Evolutionary conservation across 2,329 filamentous ascomycete genomes (phyloP).

Genomic region (Rosellinia necatrix): DNA sequence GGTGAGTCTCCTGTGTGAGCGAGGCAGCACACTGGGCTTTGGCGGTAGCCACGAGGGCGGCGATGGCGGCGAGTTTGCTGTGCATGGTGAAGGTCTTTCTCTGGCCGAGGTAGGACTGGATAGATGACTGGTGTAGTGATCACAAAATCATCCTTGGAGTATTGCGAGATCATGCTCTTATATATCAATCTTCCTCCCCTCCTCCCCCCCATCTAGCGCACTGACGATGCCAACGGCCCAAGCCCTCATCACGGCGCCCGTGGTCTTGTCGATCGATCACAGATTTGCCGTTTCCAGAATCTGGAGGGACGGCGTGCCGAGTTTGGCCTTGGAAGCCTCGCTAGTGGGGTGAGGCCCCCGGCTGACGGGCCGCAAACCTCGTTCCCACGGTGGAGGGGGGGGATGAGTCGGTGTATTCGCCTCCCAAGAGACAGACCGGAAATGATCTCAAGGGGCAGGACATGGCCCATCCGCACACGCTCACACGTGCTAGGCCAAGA

Average conservation of each 20-base stretch:
- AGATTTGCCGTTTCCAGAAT: constrained; percentile 22
- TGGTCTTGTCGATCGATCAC: background rate
- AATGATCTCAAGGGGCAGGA: constrained; percentile 12
- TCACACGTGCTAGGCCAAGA: constrained; percentile 20
- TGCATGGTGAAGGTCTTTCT: constrained; percentile 30
- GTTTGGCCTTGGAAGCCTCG: constrained; percentile 5
- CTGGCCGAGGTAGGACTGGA: constrained; percentile 13
- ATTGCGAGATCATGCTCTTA: constrained; percentile 27
- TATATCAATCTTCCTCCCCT: constrained; percentile 20
- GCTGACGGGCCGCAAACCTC: constrained; percentile 29
- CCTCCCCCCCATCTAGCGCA: background rate
- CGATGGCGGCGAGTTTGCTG: constrained; percentile 39
- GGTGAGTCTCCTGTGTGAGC: constrained; percentile 49
- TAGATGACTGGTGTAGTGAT: constrained; percentile 22
- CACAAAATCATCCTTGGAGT: constrained; percentile 21
- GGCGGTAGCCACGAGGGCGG: constrained; percentile 45
- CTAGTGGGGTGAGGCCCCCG: constrained; percentile 22
- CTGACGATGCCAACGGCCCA: background rate
- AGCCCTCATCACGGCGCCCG: background rate
- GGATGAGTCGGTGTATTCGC: constrained; percentile 2
- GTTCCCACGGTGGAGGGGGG: constrained; percentile 16
- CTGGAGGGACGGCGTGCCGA: constrained; percentile 19
- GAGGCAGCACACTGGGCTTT: constrained; percentile 49
- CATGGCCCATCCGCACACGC: background rate
- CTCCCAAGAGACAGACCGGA: constrained; percentile 12